Evolutionary conservation across 1,284 basidiomycete species (phyloP), one percentile per base, ranked within the genome.

Genomic region (Mrakiaceae sp.): DNA sequence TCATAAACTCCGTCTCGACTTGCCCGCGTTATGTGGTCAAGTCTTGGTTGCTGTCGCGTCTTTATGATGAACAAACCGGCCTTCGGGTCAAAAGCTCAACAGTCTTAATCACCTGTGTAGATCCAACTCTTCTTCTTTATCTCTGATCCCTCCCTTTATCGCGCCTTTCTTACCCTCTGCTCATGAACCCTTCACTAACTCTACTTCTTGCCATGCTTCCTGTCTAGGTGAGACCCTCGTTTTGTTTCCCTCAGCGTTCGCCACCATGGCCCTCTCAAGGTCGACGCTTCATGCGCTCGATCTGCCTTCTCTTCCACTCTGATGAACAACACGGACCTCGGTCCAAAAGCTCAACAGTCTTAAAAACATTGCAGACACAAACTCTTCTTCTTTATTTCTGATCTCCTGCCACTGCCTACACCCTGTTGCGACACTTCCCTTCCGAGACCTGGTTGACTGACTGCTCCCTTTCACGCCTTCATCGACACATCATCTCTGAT

Each of bases 301-400:
- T 14, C 64, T 46, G 14, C 54, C 27, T 39, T 54, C 59, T 43
- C 47, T 58, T 59, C 64, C 12, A 58, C n/a, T 44, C 72, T 71
- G 76, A 76, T 75, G 74, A 75, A 68, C 70, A 73, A 72, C 39
- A 48, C 60, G 42, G 42, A 53, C 60, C 71, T 62, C 66, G 57
- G 70, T 73, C 72, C 71, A 71, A 75, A 77, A 77, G 76, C 75
- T 77, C 76, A 77, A 77, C 76, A 77, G 73, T 77, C 75, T 70
- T 70, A 76, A 72, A 67, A 58, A 65, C 67, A 69, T 66, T 76
- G 75, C 71, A 70, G 75, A 77, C 70, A 70, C 66, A 61, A 63
- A 64, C 67, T 69, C 70, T 74, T 74, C 73, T 77, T 76, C 73
- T 74, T 73, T 72, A 64, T 71, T 71, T 75, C 75, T 76, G 74